A percentile compares a stretch with the other conserved stretches of the same genome.
Conservation (phyloP, 1,139 yeast genomes). For the Pneumocystis canis region DNA sequence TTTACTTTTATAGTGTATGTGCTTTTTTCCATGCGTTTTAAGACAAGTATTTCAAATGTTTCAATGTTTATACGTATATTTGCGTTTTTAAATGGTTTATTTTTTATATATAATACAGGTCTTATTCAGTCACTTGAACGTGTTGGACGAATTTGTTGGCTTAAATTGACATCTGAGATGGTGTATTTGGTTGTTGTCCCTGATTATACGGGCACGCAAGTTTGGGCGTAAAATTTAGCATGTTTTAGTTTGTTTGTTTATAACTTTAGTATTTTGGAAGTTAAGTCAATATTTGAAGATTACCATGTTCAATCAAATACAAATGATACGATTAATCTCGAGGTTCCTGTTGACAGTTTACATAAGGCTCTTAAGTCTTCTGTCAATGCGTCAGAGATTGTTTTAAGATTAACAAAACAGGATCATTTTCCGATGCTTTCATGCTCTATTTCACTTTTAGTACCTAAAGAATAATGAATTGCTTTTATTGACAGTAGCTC, state of each 20-base stretch:
- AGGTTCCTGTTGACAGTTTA: slow-evolving; percentile 9
- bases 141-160: slow-evolving; percentile 9
- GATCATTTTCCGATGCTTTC: slow-evolving; percentile 13
- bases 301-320: slow-evolving; percentile 12
- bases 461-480: neutral
- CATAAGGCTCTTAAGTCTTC: slow-evolving; percentile 9
- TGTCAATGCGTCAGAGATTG: slow-evolving; percentile 9
- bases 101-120: neutral
- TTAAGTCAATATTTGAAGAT: slow-evolving; percentile 7
- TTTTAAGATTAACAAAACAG: slow-evolving; percentile 11
- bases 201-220: slow-evolving; percentile 10
- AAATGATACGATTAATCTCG: slow-evolving; percentile 13
- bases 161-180: slow-evolving; percentile 9
- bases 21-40: slow-evolving; percentile 9
- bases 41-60: slow-evolving; percentile 8
- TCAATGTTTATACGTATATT: slow-evolving; percentile 4
- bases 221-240: slow-evolving; percentile 11
- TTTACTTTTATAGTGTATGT: slow-evolving; percentile 1
- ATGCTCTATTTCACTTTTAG: neutral
- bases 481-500: slow-evolving; percentile 5
- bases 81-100: too few relatives aligned
- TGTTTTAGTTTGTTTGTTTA: neutral
- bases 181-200: slow-evolving; percentile 12
- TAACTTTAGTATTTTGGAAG: neutral
- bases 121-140: slow-evolving; percentile 21